These are phyloP conservation scores for Ricinus communis DNA, from an alignment of 345 rosid species.

Conservation along the genomic window DNA sequence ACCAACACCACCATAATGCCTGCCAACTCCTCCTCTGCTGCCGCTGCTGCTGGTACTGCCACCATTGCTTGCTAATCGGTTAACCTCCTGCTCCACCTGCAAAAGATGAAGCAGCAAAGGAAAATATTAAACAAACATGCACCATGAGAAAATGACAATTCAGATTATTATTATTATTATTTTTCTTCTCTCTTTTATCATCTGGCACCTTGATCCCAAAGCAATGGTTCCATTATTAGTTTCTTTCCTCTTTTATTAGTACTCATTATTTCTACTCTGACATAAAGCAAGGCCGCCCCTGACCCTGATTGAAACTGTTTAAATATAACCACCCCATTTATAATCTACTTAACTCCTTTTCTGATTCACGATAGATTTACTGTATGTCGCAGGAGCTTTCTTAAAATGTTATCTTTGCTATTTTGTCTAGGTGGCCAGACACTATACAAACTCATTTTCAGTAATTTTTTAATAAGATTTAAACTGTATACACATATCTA, in stretches of 20 bases:
- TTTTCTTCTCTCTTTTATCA: not conserved
- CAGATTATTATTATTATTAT: not conserved
- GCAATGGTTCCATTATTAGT: not conserved
- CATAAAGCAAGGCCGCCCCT: not conserved
- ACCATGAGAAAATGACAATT: constrained; percentile 10
- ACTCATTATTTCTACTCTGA: not conserved
- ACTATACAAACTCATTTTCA: too few relatives aligned
- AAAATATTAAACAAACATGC: not conserved
- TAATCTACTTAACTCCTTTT: not conserved
- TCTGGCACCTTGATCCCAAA: not conserved
- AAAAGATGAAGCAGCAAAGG: not conserved
- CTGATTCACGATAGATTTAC: not conserved
- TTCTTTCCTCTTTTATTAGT: not conserved
- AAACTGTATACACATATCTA: too few relatives aligned
- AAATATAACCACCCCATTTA: not conserved
- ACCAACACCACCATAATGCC: constrained; percentile 29
- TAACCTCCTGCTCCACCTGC: constrained; percentile 37
- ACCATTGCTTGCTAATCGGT: constrained; percentile 28
- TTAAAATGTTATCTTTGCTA: too few relatives aligned
- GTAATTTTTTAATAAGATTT: too few relatives aligned
- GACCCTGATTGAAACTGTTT: not conserved
- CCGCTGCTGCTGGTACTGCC: constrained; percentile 22
- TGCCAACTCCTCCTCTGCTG: constrained; percentile 27
- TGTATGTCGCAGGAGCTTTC: too few relatives aligned
- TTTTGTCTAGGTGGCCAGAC: too few relatives aligned